Percentiles rank a stretch among this genome's conserved stretches.
phyloP scores from a whole-genome alignment of 495 filamentous ascomycete genomes.

The Astrothelium subdiscretum region DNA sequence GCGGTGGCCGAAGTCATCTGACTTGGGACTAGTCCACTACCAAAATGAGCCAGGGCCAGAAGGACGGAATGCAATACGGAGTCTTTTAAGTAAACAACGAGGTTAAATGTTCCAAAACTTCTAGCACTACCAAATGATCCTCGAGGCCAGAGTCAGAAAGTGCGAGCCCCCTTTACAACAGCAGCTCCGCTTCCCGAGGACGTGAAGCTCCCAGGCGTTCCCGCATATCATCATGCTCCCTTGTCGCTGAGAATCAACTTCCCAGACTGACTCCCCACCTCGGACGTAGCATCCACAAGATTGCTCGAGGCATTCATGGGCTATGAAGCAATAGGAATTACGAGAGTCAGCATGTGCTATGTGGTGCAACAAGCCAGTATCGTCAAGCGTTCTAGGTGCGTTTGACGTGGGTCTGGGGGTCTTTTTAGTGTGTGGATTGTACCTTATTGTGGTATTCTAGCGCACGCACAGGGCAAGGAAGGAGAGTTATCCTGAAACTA shows the following conservation, averaged over 20 bases:
- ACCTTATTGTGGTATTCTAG: too few relatives aligned
- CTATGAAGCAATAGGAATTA: neutral
- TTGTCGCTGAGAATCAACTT: neutral
- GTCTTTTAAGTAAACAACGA: too few relatives aligned
- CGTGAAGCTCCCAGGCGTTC: neutral
- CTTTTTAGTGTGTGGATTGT: too few relatives aligned
- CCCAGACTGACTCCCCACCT: neutral
- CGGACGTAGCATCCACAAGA: neutral
- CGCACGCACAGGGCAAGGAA: too few relatives aligned
- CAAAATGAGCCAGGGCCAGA: too few relatives aligned
- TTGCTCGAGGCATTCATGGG: too few relatives aligned
- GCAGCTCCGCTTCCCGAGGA: neutral
- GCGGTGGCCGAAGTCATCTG: too few relatives aligned
- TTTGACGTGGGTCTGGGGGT: neutral
- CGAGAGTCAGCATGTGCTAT: neutral
- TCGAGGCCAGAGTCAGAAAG: neutral
- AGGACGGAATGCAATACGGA: too few relatives aligned
- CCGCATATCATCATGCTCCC: neutral
- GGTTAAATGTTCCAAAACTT: too few relatives aligned
- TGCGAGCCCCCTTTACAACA: neutral
- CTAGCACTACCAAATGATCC: too few relatives aligned
- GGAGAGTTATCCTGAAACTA: too few relatives aligned
- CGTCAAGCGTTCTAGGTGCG: neutral
- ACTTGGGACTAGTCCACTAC: too few relatives aligned
- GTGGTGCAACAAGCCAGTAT: neutral